Evolutionary conservation across 192 early-diverging fungal species (phyloP).

Genomic region (Coemansia sp.): DNA sequence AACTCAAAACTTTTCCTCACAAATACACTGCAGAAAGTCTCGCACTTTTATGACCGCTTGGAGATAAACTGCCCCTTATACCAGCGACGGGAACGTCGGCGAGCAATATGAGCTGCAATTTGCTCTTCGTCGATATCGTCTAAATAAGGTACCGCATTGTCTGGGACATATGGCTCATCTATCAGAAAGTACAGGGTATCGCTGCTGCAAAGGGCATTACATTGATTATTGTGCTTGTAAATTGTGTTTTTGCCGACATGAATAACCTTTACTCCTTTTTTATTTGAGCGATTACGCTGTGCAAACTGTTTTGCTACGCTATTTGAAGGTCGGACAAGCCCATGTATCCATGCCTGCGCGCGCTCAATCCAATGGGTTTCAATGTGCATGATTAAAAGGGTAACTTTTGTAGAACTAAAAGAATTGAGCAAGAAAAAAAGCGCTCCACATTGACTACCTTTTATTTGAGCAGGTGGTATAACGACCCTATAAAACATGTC

Average conservation of each 20-base stretch:
- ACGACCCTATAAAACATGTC: not conserved
- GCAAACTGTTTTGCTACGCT: not conserved
- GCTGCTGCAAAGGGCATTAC: not conserved
- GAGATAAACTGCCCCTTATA: not conserved
- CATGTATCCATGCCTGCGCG: not conserved
- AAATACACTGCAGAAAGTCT: not conserved
- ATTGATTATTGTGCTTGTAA: not conserved
- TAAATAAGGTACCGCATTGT: slow-evolving; percentile 34
- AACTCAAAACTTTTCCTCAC: too few relatives aligned
- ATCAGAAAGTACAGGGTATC: slow-evolving; percentile 2
- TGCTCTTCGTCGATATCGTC: slow-evolving; percentile 41
- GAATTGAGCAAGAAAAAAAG: not conserved
- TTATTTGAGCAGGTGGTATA: not conserved
- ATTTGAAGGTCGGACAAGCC: not conserved
- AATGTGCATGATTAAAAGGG: not conserved
- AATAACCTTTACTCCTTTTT: not conserved
- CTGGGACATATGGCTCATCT: slow-evolving; percentile 8
- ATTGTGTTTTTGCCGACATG: slow-evolving; percentile 4
- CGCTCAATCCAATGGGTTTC: not conserved
- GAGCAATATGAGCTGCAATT: slow-evolving; percentile 34
- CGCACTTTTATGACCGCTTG: not conserved
- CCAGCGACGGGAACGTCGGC: slow-evolving; percentile 18
- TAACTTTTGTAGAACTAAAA: not conserved
- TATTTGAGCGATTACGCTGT: not conserved
- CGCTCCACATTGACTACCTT: not conserved